A percentile compares a stretch with the other conserved stretches of the same genome.
Conservation (phyloP, 331 rosid species). For the Malus hybrid region DNA sequence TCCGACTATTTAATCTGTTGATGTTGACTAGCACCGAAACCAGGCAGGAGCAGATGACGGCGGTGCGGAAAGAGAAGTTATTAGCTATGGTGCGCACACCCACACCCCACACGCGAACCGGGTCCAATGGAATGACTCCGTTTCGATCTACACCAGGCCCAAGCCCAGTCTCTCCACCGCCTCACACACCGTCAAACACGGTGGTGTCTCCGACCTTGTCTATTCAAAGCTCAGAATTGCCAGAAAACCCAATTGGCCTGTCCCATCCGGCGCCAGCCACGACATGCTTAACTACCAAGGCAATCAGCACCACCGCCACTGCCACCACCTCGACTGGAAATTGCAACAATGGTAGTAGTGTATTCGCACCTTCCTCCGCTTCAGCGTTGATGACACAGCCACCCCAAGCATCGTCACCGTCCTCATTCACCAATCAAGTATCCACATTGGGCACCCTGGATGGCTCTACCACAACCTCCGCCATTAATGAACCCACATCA, state of each 20-base stretch:
- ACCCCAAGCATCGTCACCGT: background rate
- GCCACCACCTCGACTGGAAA: constrained; percentile 4
- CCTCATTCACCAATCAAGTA: constrained; percentile 32
- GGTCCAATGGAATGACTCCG: too few relatives aligned
- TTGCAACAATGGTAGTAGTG: constrained; percentile 18
- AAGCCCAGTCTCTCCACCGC: constrained; percentile 29
- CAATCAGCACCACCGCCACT: background rate
- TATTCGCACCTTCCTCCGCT: constrained; percentile 39
- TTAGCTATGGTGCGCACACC: too few relatives aligned
- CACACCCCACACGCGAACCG: too few relatives aligned
- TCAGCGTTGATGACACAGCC: background rate
- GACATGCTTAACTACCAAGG: constrained; percentile 12
- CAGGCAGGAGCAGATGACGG: too few relatives aligned
- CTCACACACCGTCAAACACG: constrained; percentile 51
- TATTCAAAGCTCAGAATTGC: constrained; percentile 59
- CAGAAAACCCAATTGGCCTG: constrained; percentile 42
- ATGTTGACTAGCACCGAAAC: too few relatives aligned
- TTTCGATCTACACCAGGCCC: too few relatives aligned
- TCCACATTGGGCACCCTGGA: constrained; percentile 28
- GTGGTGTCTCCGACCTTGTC: constrained; percentile 56
- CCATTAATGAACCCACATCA: constrained; percentile 42
- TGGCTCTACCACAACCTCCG: constrained; percentile 4
- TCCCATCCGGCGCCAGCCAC: constrained; percentile 33
- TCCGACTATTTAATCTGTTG: constrained; percentile 29
- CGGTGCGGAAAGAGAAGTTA: too few relatives aligned